These are phyloP conservation scores for Pleurotus djamor DNA, from an alignment of 768 basidiomycete genomes.

Conservation along the genomic window DNA sequence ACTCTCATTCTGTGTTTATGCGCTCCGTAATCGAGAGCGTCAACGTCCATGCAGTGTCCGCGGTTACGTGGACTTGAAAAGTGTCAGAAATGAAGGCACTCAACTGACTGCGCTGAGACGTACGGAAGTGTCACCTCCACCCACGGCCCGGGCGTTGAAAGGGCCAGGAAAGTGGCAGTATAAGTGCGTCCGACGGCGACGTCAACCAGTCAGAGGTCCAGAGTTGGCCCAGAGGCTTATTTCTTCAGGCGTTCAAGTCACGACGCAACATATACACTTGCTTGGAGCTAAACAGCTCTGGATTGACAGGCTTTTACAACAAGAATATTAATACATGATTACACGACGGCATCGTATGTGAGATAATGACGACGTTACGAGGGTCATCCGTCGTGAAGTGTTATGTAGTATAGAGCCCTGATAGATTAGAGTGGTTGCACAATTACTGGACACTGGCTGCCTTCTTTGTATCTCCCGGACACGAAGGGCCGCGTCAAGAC, in stretches of 20 bases:
- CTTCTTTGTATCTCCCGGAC: constrained; percentile 47
- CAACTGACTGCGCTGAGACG: too few species aligned
- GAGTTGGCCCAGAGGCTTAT: too few species aligned
- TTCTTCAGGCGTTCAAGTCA: too few species aligned
- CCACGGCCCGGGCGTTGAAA: not conserved
- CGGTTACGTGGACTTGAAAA: not conserved
- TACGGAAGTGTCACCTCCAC: not conserved
- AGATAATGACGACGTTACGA: not conserved
- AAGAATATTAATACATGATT: too few species aligned
- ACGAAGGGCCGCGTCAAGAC: constrained; percentile 68
- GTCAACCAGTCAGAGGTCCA: too few species aligned
- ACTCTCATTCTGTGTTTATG: too few species aligned
- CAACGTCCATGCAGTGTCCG: too few species aligned
- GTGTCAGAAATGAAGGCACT: not conserved
- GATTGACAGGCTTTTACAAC: too few species aligned
- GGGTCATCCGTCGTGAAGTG: not conserved
- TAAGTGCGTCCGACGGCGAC: not conserved
- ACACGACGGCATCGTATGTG: too few species aligned
- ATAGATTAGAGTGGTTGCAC: constrained; percentile 33
- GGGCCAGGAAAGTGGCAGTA: not conserved
- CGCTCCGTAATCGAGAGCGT: too few species aligned
- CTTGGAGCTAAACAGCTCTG: too few species aligned
- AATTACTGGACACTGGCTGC: constrained; percentile 61
- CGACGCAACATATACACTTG: too few species aligned
- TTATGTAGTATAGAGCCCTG: not conserved